phyloP scores from a whole-genome alignment of 129 eudicot species.

The Deinandra increscens region DNA sequence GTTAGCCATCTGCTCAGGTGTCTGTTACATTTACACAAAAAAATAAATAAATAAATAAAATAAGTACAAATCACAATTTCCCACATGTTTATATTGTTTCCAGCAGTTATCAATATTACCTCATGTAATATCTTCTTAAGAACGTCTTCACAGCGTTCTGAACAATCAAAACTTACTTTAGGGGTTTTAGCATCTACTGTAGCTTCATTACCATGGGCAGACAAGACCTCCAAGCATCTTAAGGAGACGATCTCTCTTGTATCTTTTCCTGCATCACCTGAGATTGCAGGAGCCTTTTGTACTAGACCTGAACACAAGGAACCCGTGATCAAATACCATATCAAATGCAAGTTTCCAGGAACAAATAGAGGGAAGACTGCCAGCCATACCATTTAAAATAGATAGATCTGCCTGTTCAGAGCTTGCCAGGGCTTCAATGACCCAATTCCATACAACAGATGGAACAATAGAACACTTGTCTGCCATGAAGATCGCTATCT shows the following conservation, averaged over 20 bases:
- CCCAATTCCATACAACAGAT: constrained; percentile 57
- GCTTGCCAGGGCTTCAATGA: constrained; percentile 62
- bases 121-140: constrained; percentile 45
- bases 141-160: constrained; percentile 60
- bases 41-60: constrained; percentile 7
- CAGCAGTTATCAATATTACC: constrained; percentile 32
- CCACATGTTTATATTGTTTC: neutral
- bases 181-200: constrained; percentile 12
- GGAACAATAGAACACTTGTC: constrained; percentile 38
- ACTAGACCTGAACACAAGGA: constrained; percentile 52
- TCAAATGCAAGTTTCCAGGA: neutral
- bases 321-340: neutral
- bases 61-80: neutral
- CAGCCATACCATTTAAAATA: constrained; percentile 53
- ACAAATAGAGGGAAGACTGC: neutral
- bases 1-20: constrained; percentile 30
- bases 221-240: constrained; percentile 58
- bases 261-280: constrained; percentile 44
- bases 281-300: constrained; percentile 46
- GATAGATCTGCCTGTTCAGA: constrained; percentile 37
- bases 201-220: constrained; percentile 21
- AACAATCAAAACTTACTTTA: constrained; percentile 40
- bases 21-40: constrained; percentile 35
- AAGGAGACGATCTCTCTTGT: constrained; percentile 57
- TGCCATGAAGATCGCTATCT: constrained; percentile 33